Percentiles rank a stretch among this genome's conserved stretches.
Conservation (phyloP, 768 basidiomycete species). For the Pulveroboletus frians region DNA sequence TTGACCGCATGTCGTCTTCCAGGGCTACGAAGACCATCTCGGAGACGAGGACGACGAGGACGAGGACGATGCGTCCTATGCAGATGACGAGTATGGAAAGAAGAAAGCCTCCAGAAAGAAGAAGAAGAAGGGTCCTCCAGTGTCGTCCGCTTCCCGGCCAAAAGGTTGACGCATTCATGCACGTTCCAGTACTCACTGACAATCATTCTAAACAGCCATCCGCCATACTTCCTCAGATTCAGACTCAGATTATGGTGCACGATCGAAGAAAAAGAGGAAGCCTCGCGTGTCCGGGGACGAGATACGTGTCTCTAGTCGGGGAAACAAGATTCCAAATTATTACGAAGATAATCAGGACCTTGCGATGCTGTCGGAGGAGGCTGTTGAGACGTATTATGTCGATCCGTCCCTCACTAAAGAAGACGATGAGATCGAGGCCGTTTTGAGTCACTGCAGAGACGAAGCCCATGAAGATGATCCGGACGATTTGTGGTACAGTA, state of each 20-base stretch:
- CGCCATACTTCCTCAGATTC: conserved; percentile 70
- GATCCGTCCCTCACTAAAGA: conserved; percentile 50
- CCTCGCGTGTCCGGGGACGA: conserved; percentile 55
- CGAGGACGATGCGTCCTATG: conserved; percentile 75
- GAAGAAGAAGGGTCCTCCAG: conserved; percentile 42
- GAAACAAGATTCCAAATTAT: conserved; percentile 80
- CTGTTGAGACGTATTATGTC: conserved; percentile 48
- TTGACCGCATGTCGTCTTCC: conserved; percentile 39
- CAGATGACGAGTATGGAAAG: conserved; percentile 69
- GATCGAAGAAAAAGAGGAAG: conserved; percentile 83
- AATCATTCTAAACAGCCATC: conserved; percentile 35
- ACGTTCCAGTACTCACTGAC: conserved; percentile 5
- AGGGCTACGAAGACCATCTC: conserved; percentile 51
- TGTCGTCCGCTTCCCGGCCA: conserved; percentile 45
- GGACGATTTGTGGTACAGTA: conserved; percentile 81
- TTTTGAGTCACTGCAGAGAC: conserved; percentile 82
- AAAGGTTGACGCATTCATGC: conserved; percentile 42
- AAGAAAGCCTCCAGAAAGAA: conserved; percentile 69
- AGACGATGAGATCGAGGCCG: conserved; percentile 89
- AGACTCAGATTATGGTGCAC: conserved; percentile 82
- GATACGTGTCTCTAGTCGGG: conserved; percentile 69
- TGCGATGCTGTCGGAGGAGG: conserved; percentile 58
- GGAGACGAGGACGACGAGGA: conserved; percentile 62
- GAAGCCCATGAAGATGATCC: conserved; percentile 72
- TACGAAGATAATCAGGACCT: conserved; percentile 72